Conservation (phyloP, 169 alveolate species). For the Eimeria zaria region DNA sequence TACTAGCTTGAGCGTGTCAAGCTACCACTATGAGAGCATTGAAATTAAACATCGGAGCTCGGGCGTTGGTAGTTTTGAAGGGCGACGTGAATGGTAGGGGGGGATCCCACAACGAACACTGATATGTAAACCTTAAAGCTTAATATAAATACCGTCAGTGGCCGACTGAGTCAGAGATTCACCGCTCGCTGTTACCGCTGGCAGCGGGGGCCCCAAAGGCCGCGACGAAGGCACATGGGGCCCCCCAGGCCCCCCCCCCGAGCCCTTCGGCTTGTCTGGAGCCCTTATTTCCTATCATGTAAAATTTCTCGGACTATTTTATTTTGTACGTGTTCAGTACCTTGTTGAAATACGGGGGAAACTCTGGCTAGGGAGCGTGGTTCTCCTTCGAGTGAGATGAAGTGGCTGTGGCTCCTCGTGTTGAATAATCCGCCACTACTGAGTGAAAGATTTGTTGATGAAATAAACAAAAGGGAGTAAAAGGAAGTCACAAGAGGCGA, state of each 20-base stretch:
- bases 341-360: background rate
- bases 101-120: background rate
- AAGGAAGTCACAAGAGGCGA: background rate
- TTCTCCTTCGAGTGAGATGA: background rate
- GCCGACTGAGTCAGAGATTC: background rate
- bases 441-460: background rate
- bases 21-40: background rate
- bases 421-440: background rate
- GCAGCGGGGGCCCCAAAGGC: constrained; percentile 6
- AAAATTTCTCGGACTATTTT: background rate
- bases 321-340: background rate
- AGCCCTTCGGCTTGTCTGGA: background rate
- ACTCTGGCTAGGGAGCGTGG: background rate
- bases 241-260: background rate
- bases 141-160: background rate
- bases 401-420: background rate
- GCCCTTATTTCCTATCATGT: background rate
- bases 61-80: background rate
- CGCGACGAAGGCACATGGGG: constrained; percentile 27
- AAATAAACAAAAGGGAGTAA: background rate
- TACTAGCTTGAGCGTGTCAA: background rate
- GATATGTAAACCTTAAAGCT: background rate
- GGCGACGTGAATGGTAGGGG: background rate
- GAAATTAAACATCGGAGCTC: background rate
- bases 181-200: background rate